A percentile compares a stretch with the other conserved stretches of the same genome.
Evolutionary conservation across 768 basidiomycete genomes (phyloP).

Genomic region (Podaxis sp.): DNA sequence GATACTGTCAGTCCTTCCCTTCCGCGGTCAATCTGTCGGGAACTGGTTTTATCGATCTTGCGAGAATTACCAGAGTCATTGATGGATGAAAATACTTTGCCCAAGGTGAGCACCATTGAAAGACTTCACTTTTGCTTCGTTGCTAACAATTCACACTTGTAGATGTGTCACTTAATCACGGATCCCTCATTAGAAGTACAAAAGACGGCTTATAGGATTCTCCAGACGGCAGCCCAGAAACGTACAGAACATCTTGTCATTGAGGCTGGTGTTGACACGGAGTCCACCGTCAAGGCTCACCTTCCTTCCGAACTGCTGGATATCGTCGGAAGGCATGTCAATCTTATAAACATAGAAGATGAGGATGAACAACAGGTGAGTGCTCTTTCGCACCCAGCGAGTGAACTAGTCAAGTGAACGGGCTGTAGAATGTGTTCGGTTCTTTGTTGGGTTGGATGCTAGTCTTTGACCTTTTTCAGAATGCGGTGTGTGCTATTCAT

Average conservation of each 20-base stretch:
- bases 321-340: conserved; percentile 53
- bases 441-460: conserved; percentile 89
- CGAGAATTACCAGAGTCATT: conserved; percentile 64
- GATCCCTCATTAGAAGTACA: conserved; percentile 69
- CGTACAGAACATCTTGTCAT: conserved; percentile 84
- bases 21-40: conserved; percentile 68
- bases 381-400: background rate
- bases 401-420: background rate
- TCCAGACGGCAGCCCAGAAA: conserved; percentile 67
- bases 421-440: conserved; percentile 51
- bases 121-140: background rate
- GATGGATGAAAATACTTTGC: conserved; percentile 61
- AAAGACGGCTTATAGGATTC: conserved; percentile 72
- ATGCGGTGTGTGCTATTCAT: conserved; percentile 59
- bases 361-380: conserved; percentile 39
- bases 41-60: conserved; percentile 66
- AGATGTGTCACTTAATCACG: conserved; percentile 82
- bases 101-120: conserved; percentile 44
- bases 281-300: conserved; percentile 46
- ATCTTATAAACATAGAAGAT: conserved; percentile 36
- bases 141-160: conserved; percentile 2
- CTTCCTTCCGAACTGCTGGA: conserved; percentile 69
- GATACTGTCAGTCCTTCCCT: conserved; percentile 33
- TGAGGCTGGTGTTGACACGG: conserved; percentile 79
- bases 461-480: conserved; percentile 79